These are phyloP conservation scores for Xylaria scruposa DNA, from an alignment of 495 filamentous ascomycete genomes.

Conservation along the genomic window DNA sequence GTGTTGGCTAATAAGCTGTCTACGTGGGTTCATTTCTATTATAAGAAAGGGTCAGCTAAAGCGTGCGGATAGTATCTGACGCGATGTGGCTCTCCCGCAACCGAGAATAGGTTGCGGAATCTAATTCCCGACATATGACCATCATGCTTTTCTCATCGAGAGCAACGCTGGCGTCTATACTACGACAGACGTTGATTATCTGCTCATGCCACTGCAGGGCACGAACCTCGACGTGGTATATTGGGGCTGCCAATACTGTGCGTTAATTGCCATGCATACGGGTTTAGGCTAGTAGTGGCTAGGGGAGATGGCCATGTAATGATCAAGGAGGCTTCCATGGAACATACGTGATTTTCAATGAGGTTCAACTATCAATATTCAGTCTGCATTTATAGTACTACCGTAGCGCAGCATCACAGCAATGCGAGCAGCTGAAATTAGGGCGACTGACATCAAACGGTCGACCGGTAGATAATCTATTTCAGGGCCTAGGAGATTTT, in stretches of 20 bases:
- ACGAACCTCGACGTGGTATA: constrained; percentile 15
- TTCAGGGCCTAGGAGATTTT: constrained; percentile 11
- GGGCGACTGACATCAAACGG: constrained; percentile 18
- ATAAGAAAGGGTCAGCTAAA: background rate
- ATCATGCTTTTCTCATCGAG: background rate
- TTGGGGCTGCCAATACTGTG: background rate
- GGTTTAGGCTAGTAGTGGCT: background rate
- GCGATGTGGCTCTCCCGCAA: background rate
- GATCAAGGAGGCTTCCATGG: background rate
- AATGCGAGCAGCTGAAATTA: constrained; percentile 22
- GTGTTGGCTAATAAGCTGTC: background rate
- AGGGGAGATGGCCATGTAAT: constrained; percentile 1
- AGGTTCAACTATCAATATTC: background rate
- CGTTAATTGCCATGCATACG: background rate
- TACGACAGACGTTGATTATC: background rate
- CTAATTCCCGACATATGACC: constrained; percentile 1
- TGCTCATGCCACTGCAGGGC: constrained; percentile 8
- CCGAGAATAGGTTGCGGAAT: background rate
- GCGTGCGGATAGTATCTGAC: background rate
- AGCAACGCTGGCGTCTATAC: background rate
- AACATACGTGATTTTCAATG: background rate
- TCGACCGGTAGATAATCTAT: constrained; percentile 10
- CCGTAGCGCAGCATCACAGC: background rate
- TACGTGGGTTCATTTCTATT: background rate
- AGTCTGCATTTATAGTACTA: background rate